Base-by-base conservation (phyloP, 495 filamentous ascomycete species). In the Tuber indicum region DNA sequence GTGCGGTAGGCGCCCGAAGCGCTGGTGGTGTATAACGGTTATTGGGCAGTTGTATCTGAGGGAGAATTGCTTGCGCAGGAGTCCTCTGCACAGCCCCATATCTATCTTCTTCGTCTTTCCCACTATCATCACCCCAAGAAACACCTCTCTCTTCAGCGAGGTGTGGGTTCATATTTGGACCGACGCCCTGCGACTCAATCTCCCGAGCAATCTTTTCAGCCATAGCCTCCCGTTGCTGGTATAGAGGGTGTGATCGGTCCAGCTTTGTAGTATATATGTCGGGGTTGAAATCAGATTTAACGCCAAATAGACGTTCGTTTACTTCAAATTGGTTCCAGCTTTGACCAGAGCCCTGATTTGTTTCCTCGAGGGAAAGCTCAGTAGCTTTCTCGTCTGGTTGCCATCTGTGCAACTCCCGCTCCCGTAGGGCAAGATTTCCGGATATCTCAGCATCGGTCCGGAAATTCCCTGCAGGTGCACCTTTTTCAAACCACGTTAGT, bases 321-420 rank as follows among this genome's bases (percentile, higher is more conserved):
- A 87, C 90, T 82, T 93, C 92, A 81, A 99, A 99, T 83, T 99
- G 96, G 84, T 99, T 94, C 96, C 96, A 99, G 32, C 81, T 74
- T 73, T 87, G 89, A 8, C 84, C 84, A 12, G 82, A 75, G 78
- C 92, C 84, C 36, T 81, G 39, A 4, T 46, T 74, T 26, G 75
- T 45, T 52, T 83, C 82, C 47, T 83, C 82, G 43, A 83, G 82
- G 79, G 94, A 90, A 45, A 89, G 82, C 47, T 87, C 88, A 16
- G 89, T 90, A n/a, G 87, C 84, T 43, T 86, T 77, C n/a, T 79
- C 84, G 71, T 87, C 88, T n/a, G 93, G 89, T 72, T 93, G 90
- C 96, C 96, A 99, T 72, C 88, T 91, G 82, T 98, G 90, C 75
- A 99, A 86, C 75, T 89, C 87, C 49, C 95, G 90, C 84, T 97